phyloP scores from a whole-genome alignment of 225 moss, liverwort and hornwort genomes.

The Polytrichum formosum region DNA sequence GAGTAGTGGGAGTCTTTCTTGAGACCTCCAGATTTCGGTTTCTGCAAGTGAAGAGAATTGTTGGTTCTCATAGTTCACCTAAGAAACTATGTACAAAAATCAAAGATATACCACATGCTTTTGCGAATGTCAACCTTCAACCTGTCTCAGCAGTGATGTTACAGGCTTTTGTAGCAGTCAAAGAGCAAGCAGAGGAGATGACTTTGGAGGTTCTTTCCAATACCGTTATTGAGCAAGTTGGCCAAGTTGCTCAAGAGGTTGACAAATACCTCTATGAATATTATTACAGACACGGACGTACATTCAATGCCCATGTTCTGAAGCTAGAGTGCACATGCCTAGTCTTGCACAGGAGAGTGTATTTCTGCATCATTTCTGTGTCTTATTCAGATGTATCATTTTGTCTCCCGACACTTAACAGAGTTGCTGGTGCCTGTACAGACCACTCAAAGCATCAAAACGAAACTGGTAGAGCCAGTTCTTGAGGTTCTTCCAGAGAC shows the following conservation, averaged over 20 bases:
- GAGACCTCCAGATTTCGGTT: too few species aligned
- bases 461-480: conserved; percentile 41
- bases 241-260: conserved; percentile 39
- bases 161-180: conserved; percentile 12
- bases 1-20: too few species aligned
- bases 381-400: too few species aligned
- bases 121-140: background rate
- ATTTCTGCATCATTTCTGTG: too few species aligned
- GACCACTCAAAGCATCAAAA: conserved; percentile 17
- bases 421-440: conserved; percentile 16
- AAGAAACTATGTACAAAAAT: too few species aligned
- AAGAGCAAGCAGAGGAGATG: conserved; percentile 27
- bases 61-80: too few species aligned
- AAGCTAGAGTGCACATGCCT: too few species aligned
- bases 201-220: conserved; percentile 36
- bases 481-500: conserved; percentile 40
- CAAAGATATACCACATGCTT: background rate
- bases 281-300: too few species aligned
- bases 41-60: too few species aligned
- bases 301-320: too few species aligned
- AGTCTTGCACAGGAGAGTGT: too few species aligned
- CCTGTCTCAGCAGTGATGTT: conserved; percentile 4
- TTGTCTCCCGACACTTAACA: too few species aligned
- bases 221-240: conserved; percentile 36
- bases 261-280: conserved; percentile 17